Base-by-base conservation (phyloP, 345 rosid species). In the Bruguiera sexangula region DNA sequence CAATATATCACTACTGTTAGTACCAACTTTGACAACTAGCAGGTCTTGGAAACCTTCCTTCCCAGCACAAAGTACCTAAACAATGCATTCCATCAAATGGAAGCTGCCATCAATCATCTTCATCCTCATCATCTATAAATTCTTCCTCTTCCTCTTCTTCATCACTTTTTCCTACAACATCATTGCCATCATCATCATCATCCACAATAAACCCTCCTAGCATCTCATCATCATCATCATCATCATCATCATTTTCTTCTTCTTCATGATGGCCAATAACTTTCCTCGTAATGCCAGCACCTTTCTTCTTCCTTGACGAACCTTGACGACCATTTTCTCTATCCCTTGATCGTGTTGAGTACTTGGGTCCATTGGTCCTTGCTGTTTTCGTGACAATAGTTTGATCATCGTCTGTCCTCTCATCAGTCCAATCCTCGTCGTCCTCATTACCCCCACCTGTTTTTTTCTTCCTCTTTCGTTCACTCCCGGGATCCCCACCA, bases 161-260 rank as follows among this genome's bases (percentile, higher is more conserved):
- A 2, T 32, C 54, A 0, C 34, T 63, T 69, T 81, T 82, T 6
- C 63, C 82, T 67, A 20, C 70, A 73, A 13, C 56, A 1, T 34
- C 63, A 5, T 60, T 75, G 2, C 56, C 53, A 0, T 85, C 80
- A 36, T 82, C 82, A 31, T 81, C 83, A 61, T 87, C 93, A 29
- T 71, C 75, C 69, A 85, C 87, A 81, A 92, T 87, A 79, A 88
- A 89, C 52, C 91, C 96, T 19, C 92, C 92, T 30, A 92, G 75
- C 2, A 86, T 88, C 60, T 85, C 96, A 76, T 86, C 88, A 24
- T 82, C 88, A 20, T 80, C 87, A 2, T 83, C 85, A 3, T 83
- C 85, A 9, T 81, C 82, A 0, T 73, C 86, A 0, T 36, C 75
- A 15, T 65, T 82, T 39, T 48, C 77, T 19, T 70, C 16, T 24